A percentile compares a stretch with the other conserved stretches of the same genome.
Conservation (phyloP, 768 basidiomycete genomes). For the Mycena olivaceomarginata region DNA sequence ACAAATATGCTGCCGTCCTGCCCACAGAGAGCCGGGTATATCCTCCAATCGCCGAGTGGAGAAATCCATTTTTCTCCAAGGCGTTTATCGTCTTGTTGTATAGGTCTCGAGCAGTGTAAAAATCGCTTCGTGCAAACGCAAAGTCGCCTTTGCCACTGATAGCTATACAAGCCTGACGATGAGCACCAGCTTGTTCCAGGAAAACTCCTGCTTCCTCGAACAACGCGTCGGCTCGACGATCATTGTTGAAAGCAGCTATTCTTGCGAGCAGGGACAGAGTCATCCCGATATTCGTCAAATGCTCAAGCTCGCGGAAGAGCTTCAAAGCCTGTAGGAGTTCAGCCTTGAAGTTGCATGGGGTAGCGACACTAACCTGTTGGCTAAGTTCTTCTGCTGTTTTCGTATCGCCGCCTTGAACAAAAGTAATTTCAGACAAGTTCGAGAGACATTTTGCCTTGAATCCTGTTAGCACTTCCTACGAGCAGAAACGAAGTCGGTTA, state of each 20-base stretch:
- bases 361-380: conserved; percentile 21
- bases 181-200: conserved; percentile 39
- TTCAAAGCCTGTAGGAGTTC: conserved; percentile 38
- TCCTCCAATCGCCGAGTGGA: conserved; percentile 22
- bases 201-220: conserved; percentile 41
- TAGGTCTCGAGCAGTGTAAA: conserved; percentile 28
- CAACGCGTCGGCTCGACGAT: conserved; percentile 31
- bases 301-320: conserved; percentile 40
- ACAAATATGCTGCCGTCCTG: conserved; percentile 34
- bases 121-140: conserved; percentile 40
- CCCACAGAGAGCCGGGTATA: conserved; percentile 41
- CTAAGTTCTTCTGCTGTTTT: conserved; percentile 31
- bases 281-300: conserved; percentile 43
- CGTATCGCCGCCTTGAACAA: conserved; percentile 31
- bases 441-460: conserved; percentile 43
- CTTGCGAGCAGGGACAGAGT: conserved; percentile 34
- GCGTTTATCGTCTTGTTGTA: conserved; percentile 30
- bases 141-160: conserved; percentile 38
- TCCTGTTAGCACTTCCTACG: neutral
- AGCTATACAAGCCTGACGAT: conserved; percentile 20
- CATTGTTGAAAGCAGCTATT: conserved; percentile 33
- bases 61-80: conserved; percentile 27
- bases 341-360: neutral
- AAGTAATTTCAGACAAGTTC: conserved; percentile 40
- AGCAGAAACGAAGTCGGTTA: neutral